Base-by-base conservation (phyloP, 352 stramenopile genomes). In the Globisporangium lucens region DNA sequence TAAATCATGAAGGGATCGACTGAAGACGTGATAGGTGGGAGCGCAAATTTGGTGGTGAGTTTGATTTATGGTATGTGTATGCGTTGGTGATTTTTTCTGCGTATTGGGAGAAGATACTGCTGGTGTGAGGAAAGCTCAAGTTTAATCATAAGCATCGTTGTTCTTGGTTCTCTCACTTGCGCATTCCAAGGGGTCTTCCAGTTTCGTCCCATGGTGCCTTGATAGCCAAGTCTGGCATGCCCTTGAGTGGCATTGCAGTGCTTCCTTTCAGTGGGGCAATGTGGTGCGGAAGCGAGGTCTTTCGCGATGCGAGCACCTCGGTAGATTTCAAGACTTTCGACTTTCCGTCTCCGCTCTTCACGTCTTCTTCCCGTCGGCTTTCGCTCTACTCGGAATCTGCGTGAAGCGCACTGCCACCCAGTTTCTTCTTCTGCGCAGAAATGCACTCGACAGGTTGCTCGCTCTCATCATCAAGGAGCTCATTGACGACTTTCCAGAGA, bases 131-230 rank as follows among this genome's bases (percentile, higher is more conserved):
- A 8, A n/a, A 49, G 41, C 5, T 49, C 15, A 2, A n/a, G 12
- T 49, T 49, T 15, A 49, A 49, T 49, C 41, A 17, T 35, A 29
- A 15, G 7, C 33, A 12, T 22, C 60, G 17, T 29, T 29, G 33
- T 47, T 13, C 12, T 9, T 41, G 33, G 2, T n/a, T 51, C 41
- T 29, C 71, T 70, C 56, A 85, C 69, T 87, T 87, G 68, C 85
- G 85, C 55, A 94, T 76, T n/a, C 80, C 84, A 35, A 91, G 75
- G 29, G 82, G 82, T 58, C 82, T 76, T 1, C 85, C 87, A 8
- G 79, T 92, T 12, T 93, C 84, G 43, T 95, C 83, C 82, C 87
- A 93, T 20, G 87, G 87, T 22, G 85, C 87, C 63, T 89, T 94
- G 33, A 93, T 77, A 5, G 81, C 83, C 10, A 91, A 68, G 58